A percentile compares a stretch with the other conserved stretches of the same genome.
phyloP scores from a whole-genome alignment of 2,329 filamentous ascomycete genomes.

The Albifimbria verrucaria region DNA sequence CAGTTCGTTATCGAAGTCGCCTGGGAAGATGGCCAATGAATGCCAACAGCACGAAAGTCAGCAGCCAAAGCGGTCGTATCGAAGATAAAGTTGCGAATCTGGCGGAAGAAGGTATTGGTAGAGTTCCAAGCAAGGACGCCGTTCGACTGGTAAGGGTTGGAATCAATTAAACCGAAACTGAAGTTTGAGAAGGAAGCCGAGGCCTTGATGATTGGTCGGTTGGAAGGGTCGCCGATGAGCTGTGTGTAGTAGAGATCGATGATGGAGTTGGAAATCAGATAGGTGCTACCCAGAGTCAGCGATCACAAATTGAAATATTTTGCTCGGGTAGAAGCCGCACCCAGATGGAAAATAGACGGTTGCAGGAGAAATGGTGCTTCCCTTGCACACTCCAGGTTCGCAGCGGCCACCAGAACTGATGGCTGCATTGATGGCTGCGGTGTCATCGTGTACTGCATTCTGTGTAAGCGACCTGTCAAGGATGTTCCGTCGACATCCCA shows the following conservation, averaged over 20 bases:
- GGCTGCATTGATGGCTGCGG: slow-evolving; percentile 23
- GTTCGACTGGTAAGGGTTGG: slow-evolving; percentile 39
- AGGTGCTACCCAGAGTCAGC: slow-evolving; percentile 44
- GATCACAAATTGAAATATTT: background rate
- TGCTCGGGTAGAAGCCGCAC: too few species aligned
- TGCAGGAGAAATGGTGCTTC: slow-evolving; percentile 32
- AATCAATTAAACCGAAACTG: slow-evolving; percentile 44
- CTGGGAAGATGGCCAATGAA: slow-evolving; percentile 69
- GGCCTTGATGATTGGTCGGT: slow-evolving; percentile 54
- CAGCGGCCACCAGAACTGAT: slow-evolving; percentile 21
- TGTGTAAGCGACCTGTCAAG: slow-evolving; percentile 3
- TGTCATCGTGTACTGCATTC: slow-evolving; percentile 19
- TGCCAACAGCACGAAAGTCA: slow-evolving; percentile 44
- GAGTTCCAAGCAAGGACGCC: slow-evolving; percentile 43
- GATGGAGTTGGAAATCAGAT: slow-evolving; percentile 67
- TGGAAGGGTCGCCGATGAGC: slow-evolving; percentile 66
- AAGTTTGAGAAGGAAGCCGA: slow-evolving; percentile 40
- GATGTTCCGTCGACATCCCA: background rate
- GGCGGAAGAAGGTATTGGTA: slow-evolving; percentile 59
- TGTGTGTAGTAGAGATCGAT: slow-evolving; percentile 77
- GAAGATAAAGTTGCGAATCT: slow-evolving; percentile 55
- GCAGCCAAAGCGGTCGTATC: slow-evolving; percentile 50
- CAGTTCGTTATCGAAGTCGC: slow-evolving; percentile 59
- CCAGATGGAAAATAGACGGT: slow-evolving; percentile 35
- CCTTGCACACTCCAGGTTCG: slow-evolving; percentile 19